phyloP scores from a whole-genome alignment of 2,329 filamentous ascomycete species.

The Pseudopithomyces maydicus region DNA sequence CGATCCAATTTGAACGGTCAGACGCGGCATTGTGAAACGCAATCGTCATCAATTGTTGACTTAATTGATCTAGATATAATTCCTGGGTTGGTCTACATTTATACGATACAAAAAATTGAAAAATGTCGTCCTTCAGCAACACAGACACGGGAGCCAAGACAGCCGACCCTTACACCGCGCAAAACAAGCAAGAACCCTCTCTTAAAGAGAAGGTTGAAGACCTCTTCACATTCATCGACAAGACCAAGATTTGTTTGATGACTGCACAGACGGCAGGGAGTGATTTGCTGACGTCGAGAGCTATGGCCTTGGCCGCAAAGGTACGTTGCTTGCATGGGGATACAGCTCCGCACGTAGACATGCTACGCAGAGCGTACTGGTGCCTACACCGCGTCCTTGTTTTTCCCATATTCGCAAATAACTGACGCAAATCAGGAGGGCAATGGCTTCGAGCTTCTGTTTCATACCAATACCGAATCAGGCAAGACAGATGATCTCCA shows the following conservation, averaged over 20 bases:
- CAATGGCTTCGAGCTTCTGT: constrained; percentile 80
- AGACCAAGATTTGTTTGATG: constrained; percentile 86
- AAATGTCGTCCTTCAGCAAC: constrained; percentile 47
- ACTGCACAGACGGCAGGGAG: constrained; percentile 72
- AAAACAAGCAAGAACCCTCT: constrained; percentile 72
- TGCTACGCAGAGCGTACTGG: too few species aligned
- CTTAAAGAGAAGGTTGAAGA: constrained; percentile 78
- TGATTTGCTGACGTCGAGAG: constrained; percentile 75
- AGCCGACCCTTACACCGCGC: constrained; percentile 79
- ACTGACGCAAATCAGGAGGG: constrained; percentile 62
- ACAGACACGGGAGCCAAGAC: constrained; percentile 48
- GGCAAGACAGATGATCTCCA: constrained; percentile 84
- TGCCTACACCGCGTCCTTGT: too few species aligned
- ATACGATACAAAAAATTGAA: constrained; percentile 6
- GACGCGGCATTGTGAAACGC: not conserved
- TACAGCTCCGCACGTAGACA: too few species aligned
- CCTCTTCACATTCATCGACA: constrained; percentile 70
- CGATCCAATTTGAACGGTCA: constrained; percentile 5
- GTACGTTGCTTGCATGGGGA: constrained; percentile 51
- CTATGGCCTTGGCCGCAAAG: constrained; percentile 82
- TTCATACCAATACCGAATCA: constrained; percentile 90
- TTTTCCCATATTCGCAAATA: not conserved
- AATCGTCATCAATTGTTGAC: not conserved
- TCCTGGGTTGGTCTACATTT: not conserved
- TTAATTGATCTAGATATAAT: not conserved